Conservation (phyloP, 768 basidiomycete species). For the Krasilnikovozyma curviuscula region DNA sequence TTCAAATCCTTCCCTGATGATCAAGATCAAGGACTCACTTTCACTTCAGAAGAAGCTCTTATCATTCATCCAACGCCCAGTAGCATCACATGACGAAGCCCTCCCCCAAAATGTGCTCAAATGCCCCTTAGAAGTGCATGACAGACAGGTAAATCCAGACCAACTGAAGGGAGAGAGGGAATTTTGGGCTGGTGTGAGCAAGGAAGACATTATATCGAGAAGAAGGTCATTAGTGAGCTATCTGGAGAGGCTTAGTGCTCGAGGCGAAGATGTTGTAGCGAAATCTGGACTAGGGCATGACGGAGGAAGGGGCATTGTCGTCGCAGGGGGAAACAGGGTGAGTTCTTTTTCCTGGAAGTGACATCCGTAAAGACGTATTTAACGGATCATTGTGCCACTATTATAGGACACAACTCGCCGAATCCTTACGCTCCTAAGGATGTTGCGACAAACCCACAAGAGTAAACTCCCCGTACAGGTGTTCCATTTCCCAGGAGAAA, state of each 20-base stretch:
- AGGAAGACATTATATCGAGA: conserved; percentile 17
- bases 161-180: conserved; percentile 24
- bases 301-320: conserved; percentile 23
- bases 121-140: conserved; percentile 23
- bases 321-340: conserved; percentile 29
- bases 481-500: conserved; percentile 29
- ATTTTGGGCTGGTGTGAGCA: conserved; percentile 21
- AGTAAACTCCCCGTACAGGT: conserved; percentile 28
- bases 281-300: conserved; percentile 6
- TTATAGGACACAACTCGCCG: conserved; percentile 26
- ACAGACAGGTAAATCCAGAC: conserved; percentile 27
- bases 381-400: background rate
- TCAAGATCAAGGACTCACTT: background rate
- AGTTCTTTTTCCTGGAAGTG: conserved; percentile 3
- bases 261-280: conserved; percentile 18
- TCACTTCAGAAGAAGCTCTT: background rate
- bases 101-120: conserved; percentile 13
- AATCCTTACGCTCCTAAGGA: conserved; percentile 24
- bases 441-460: conserved; percentile 22
- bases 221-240: conserved; percentile 21
- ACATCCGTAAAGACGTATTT: conserved; percentile 1
- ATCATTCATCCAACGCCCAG: conserved; percentile 21
- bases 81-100: conserved; percentile 16
- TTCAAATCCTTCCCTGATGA: background rate
- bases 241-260: conserved; percentile 17